phyloP scores from a whole-genome alignment of 306 rosid genomes.

The Medicago arabica region DNA sequence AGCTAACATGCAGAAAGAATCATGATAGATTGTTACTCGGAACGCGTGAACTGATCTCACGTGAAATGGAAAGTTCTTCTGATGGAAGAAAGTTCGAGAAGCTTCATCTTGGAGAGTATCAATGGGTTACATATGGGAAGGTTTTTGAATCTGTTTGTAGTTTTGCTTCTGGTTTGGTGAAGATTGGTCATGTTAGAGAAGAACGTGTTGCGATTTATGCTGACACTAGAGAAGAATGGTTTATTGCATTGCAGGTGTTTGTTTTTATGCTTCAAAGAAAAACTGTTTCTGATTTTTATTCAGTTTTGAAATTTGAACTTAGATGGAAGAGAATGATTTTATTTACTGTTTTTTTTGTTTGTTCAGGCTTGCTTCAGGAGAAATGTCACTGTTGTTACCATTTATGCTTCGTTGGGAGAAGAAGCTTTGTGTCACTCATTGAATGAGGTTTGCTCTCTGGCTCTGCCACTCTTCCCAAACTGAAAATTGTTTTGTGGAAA shows the following conservation, averaged over 20 bases:
- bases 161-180: slow-evolving; percentile 81
- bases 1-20: slow-evolving; percentile 64
- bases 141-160: slow-evolving; percentile 67
- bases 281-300: not conserved
- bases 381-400: slow-evolving; percentile 91
- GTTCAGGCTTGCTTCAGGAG: slow-evolving; percentile 89
- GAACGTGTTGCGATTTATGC: slow-evolving; percentile 93
- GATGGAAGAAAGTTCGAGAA: slow-evolving; percentile 89
- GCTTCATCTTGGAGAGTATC: slow-evolving; percentile 81
- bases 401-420: slow-evolving; percentile 92
- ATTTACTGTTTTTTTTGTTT: slow-evolving; percentile 17
- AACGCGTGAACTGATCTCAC: slow-evolving; percentile 67
- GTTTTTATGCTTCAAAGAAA: slow-evolving; percentile 14
- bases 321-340: not conserved
- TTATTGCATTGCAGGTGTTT: slow-evolving; percentile 89
- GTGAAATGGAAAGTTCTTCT: slow-evolving; percentile 57
- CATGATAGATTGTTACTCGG: slow-evolving; percentile 68
- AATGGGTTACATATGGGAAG: slow-evolving; percentile 76
- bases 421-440: slow-evolving; percentile 90
- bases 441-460: slow-evolving; percentile 77
- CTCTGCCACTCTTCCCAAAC: slow-evolving; percentile 14
- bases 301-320: not conserved
- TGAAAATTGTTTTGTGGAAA: not conserved
- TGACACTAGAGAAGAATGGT: slow-evolving; percentile 93
- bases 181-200: slow-evolving; percentile 66